Evolutionary conservation across 2,329 filamentous ascomycete species (phyloP), one percentile per base, ranked within the genome.

Genomic region (Pseudogymnoascus sp.): DNA sequence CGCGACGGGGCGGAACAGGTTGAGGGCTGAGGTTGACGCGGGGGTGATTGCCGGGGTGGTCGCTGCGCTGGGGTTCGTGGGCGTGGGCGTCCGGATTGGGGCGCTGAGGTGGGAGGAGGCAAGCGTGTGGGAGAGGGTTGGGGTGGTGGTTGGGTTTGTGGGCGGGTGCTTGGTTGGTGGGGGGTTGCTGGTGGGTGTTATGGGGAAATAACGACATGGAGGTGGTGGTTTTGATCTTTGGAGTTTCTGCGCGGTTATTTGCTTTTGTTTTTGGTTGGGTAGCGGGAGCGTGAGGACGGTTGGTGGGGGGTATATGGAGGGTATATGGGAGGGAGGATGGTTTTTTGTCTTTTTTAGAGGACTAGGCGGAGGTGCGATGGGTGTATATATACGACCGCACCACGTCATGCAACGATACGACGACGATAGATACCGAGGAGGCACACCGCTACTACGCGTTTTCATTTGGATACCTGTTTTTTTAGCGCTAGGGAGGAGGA

Each of bases 11-110:
- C 80, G 83, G 55, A 86, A 85, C 70, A 88, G 83, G 72, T 79
- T 88, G 66, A 79, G 82, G 4, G 79, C 85, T n/a, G 85, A 90
- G 72, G 90, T 93, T 3, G 88, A 92, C 68, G 83, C 83, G 0
- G 89, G 86, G 7, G 87, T 90, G 1, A 80, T 89, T 1, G 78
- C 90, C 41, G 89, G 88, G 8, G 85, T 88, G 14, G 80, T 89
- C 33, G 78, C 83, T 31, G 89, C 86, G 66, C 72, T 92, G 41
- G 80, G 85, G 64, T 85, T 85, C 68, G 84, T 83, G 0, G 83
- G 85, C 55, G 77, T 81, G 11, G 88, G 81, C 0, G 43, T 49
- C 6, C 7, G 43, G 1, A 3, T 49, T 6, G 43, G 43, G 3
- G 43, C 43, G 7, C 4, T 49, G 43, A 29, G 43, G 12, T 49